phyloP scores from a whole-genome alignment of 2,329 filamentous ascomycete species.

The Diaporthe helianthi region DNA sequence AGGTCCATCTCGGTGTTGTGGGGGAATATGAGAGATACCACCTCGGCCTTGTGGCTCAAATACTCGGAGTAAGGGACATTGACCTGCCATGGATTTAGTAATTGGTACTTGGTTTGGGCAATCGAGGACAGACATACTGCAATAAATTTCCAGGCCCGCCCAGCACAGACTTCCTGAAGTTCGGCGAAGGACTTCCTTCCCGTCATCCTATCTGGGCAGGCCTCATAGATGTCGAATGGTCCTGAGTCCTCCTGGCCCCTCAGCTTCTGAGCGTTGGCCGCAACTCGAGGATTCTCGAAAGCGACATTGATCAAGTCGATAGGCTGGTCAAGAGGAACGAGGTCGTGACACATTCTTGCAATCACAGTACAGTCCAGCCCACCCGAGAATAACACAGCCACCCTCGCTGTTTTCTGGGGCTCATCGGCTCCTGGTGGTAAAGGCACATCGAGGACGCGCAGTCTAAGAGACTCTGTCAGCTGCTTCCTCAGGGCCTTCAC shows the following conservation, averaged over 20 bases:
- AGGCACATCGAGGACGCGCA: constrained; percentile 74
- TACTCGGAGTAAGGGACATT: constrained; percentile 84
- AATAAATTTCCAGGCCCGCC: constrained; percentile 82
- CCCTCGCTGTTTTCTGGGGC: constrained; percentile 57
- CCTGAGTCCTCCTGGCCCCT: constrained; percentile 39
- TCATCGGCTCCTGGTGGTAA: constrained; percentile 37
- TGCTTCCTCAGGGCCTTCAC: constrained; percentile 60
- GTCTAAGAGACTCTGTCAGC: constrained; percentile 66
- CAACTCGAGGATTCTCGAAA: constrained; percentile 88
- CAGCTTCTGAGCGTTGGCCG: constrained; percentile 57
- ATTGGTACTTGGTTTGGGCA: constrained; percentile 19
- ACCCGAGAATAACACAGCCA: constrained; percentile 91
- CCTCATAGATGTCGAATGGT: constrained; percentile 67
- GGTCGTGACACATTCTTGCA: constrained; percentile 79
- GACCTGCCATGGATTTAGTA: constrained; percentile 53
- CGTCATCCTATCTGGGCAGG: constrained; percentile 89
- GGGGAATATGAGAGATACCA: constrained; percentile 83
- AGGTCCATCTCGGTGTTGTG: constrained; percentile 99
- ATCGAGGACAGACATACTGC: constrained; percentile 54
- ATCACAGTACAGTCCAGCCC: constrained; percentile 92
- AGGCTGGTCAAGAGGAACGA: constrained; percentile 70
- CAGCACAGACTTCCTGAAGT: constrained; percentile 71
- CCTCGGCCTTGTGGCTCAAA: constrained; percentile 68
- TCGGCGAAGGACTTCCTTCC: constrained; percentile 83
- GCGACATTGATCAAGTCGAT: constrained; percentile 95